phyloP scores from a whole-genome alignment of 2,329 filamentous ascomycete species.

The Neonectria coccinea region DNA sequence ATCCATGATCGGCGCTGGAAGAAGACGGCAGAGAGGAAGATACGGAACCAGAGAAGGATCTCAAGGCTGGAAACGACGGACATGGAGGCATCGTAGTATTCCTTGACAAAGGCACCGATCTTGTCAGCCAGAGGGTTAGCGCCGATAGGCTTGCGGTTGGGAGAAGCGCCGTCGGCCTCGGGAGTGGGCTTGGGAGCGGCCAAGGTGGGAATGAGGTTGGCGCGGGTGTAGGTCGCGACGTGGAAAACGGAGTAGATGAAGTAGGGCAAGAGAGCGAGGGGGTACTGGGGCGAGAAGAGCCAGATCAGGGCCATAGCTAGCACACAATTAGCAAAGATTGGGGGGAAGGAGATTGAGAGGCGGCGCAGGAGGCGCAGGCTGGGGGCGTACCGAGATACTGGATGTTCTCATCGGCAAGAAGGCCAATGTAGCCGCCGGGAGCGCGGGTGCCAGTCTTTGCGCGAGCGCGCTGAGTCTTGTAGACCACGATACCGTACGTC shows the following conservation, averaged over 20 bases:
- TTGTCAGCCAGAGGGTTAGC: slow-evolving; percentile 77
- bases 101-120: slow-evolving; percentile 95
- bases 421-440: slow-evolving; percentile 69
- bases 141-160: slow-evolving; percentile 55
- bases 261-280: slow-evolving; percentile 92
- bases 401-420: slow-evolving; percentile 92
- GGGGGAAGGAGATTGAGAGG: neutral
- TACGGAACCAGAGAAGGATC: slow-evolving; percentile 85
- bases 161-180: slow-evolving; percentile 65
- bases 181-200: slow-evolving; percentile 71
- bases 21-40: slow-evolving; percentile 82
- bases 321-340: slow-evolving; percentile 27
- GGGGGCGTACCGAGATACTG: slow-evolving; percentile 84
- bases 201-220: slow-evolving; percentile 90
- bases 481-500: slow-evolving; percentile 98
- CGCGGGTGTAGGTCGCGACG: slow-evolving; percentile 94
- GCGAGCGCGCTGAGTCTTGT: slow-evolving; percentile 93
- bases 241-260: slow-evolving; percentile 98
- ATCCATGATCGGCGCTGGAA: slow-evolving; percentile 95
- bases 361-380: neutral
- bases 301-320: slow-evolving; percentile 93
- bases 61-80: slow-evolving; percentile 90
- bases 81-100: slow-evolving; percentile 98
- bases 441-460: slow-evolving; percentile 77
- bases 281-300: slow-evolving; percentile 91